Conservation (phyloP, 2,329 filamentous ascomycete genomes). For the Penicillium sclerotiorum region DNA sequence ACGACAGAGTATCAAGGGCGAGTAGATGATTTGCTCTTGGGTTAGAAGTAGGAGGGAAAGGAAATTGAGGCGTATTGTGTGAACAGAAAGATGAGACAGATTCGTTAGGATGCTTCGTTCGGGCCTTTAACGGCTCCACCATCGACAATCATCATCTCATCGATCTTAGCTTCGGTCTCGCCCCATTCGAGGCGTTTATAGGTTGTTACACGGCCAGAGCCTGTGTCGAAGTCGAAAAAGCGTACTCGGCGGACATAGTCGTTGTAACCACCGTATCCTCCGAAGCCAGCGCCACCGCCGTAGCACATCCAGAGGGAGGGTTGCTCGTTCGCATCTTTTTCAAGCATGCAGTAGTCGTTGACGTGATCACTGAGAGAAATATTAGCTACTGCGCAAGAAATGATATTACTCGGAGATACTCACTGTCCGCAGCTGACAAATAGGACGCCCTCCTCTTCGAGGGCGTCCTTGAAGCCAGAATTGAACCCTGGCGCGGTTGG, state of each 20-base stretch:
- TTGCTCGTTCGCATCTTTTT: conserved; percentile 54
- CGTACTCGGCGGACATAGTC: conserved; percentile 81
- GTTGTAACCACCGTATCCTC: conserved; percentile 90
- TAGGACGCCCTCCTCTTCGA: conserved; percentile 81
- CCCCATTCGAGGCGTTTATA: conserved; percentile 85
- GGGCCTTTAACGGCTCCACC: conserved; percentile 55
- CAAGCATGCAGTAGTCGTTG: conserved; percentile 92
- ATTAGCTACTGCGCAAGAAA: conserved; percentile 23
- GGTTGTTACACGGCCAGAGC: conserved; percentile 82
- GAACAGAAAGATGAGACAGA: background rate
- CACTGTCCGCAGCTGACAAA: conserved; percentile 91
- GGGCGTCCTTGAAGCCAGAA: conserved; percentile 85
- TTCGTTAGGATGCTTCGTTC: conserved; percentile 13
- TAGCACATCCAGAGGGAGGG: conserved; percentile 97
- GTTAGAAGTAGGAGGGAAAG: conserved; percentile 1
- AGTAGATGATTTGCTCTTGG: background rate
- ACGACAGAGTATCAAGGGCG: conserved; percentile 17
- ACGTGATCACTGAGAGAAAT: conserved; percentile 71
- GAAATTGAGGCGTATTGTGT: background rate
- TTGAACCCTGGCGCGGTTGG: conserved; percentile 90
- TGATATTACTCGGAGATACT: conserved; percentile 40
- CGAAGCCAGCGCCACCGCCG: conserved; percentile 86
- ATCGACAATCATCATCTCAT: conserved; percentile 65
- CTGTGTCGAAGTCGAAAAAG: conserved; percentile 92
- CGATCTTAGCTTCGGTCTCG: conserved; percentile 54